A percentile compares a stretch with the other conserved stretches of the same genome.
These are phyloP conservation scores for Litsea cubeba DNA, from an alignment of 164 flowering plant genomes.

Conservation along the genomic window DNA sequence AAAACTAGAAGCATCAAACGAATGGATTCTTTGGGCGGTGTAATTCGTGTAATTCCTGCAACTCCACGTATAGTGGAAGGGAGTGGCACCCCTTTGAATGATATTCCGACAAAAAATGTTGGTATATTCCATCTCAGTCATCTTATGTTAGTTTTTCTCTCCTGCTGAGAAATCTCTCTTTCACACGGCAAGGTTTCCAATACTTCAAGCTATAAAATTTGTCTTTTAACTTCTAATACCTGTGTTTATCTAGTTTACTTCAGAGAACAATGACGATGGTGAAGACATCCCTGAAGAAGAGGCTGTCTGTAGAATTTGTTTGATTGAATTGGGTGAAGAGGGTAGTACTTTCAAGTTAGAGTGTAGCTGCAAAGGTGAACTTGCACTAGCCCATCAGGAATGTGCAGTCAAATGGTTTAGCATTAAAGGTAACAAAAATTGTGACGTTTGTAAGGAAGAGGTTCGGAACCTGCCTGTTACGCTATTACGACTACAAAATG, in stretches of 20 bases:
- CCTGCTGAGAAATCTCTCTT: neutral
- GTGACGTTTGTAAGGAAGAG: constrained; percentile 91
- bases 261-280: constrained; percentile 60
- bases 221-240: constrained; percentile 11
- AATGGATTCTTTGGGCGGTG: constrained; percentile 52
- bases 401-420: constrained; percentile 98
- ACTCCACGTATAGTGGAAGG: constrained; percentile 62
- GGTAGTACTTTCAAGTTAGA: constrained; percentile 91
- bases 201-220: constrained; percentile 4
- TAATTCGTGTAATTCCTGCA: constrained; percentile 75
- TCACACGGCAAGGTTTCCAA: neutral
- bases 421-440: constrained; percentile 88
- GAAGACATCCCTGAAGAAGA: constrained; percentile 96
- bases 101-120: constrained; percentile 25
- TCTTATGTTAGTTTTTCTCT: neutral
- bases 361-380: constrained; percentile 97
- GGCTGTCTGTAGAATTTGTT: constrained; percentile 93
- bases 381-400: constrained; percentile 89
- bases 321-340: constrained; percentile 82
- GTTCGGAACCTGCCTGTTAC: constrained; percentile 85
- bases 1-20: constrained; percentile 46
- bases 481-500: constrained; percentile 65
- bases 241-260: constrained; percentile 23
- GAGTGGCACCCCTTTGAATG: constrained; percentile 19
- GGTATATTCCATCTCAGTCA: constrained; percentile 39